These are phyloP conservation scores for Bipolaris sorokiniana DNA, from an alignment of 2,329 filamentous ascomycete species.

Conservation along the genomic window DNA sequence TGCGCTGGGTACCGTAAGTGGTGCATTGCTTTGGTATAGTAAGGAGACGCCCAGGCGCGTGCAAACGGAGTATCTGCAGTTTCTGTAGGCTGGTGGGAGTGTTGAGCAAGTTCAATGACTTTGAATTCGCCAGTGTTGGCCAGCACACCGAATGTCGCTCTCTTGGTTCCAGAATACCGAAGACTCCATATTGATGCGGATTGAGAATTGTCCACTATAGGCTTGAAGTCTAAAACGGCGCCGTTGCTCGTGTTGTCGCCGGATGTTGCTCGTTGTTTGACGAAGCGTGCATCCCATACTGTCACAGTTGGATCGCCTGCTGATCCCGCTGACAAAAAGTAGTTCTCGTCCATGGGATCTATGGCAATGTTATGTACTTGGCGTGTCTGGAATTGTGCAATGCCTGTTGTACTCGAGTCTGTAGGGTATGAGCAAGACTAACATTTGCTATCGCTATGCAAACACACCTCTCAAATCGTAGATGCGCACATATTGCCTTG, in stretches of 20 bases:
- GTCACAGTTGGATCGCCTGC: slow-evolving; percentile 75
- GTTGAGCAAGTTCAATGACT: slow-evolving; percentile 61
- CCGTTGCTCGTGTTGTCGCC: slow-evolving; percentile 61
- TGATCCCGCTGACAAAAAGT: slow-evolving; percentile 78
- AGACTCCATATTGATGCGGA: slow-evolving; percentile 66
- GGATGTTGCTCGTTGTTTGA: slow-evolving; percentile 36
- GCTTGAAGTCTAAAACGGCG: slow-evolving; percentile 64
- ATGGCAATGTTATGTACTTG: slow-evolving; percentile 74
- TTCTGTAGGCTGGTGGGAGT: slow-evolving; percentile 48
- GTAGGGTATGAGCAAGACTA: slow-evolving; percentile 19
- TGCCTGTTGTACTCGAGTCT: slow-evolving; percentile 53
- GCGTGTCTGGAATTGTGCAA: slow-evolving; percentile 59
- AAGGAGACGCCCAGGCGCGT: slow-evolving; percentile 50
- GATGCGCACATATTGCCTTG: slow-evolving; percentile 74
- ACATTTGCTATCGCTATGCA: slow-evolving; percentile 21
- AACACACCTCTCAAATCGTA: slow-evolving; percentile 76
- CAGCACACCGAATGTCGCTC: slow-evolving; percentile 64
- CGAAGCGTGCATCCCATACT: slow-evolving; percentile 75
- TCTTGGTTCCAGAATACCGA: slow-evolving; percentile 64
- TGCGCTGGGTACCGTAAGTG: slow-evolving; percentile 54
- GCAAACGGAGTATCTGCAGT: slow-evolving; percentile 27
- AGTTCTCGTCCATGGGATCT: slow-evolving; percentile 80
- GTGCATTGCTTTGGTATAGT: slow-evolving; percentile 54
- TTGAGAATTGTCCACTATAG: slow-evolving; percentile 57
- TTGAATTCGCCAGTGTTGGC: slow-evolving; percentile 66